Base-by-base conservation (phyloP, 108 stramenopile species). In the Tribonema minus region DNA sequence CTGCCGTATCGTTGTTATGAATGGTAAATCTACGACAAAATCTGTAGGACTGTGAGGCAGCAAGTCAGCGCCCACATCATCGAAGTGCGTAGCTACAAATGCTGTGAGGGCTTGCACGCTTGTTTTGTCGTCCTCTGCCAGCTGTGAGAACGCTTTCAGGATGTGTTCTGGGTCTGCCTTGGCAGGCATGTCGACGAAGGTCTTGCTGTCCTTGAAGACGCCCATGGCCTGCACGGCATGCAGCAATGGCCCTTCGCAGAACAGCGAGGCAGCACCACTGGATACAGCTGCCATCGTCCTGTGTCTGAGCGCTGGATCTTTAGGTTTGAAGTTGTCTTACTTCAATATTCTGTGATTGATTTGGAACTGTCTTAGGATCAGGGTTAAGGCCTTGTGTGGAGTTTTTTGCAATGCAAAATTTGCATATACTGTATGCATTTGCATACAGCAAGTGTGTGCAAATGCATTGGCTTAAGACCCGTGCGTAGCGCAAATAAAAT, bases 181-280 rank as follows among this genome's bases (percentile, higher is more conserved):
- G 70, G 71, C 71, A 64, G 81, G 81, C 81, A 82, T 82, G 34
- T 82, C 81, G 23, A 82, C 81, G 34, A 82, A 82, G 0, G 71
- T 72, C 59, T 82, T 82, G 81, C 64, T 60, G 59, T 82, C 81
- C 26, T 46, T 39, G 37, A 74, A 82, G 23, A 82, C n/a, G 31
- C 67, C 35, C 26, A 66, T 58, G 63, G 66, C 59, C 39, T 82
- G 81, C 33, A 82, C 81, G n/a, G 71, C 64, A 32, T 74, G 41
- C 30, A 82, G 46, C 41, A 82, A 33, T 34, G 71, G 71, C 2
- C 81, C 81, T n/a, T 68, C 46, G 46, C 81, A 82, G 65, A 71
- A 82, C 23, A 82, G 15, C 9, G 46, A 15, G 46, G 15, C 9
- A 15, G 46, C 46, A 9, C 46, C 20, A 15, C 15, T 20, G n/a